phyloP scores from a whole-genome alignment of 257 asterid genomes.

The Primulina tabacum region DNA sequence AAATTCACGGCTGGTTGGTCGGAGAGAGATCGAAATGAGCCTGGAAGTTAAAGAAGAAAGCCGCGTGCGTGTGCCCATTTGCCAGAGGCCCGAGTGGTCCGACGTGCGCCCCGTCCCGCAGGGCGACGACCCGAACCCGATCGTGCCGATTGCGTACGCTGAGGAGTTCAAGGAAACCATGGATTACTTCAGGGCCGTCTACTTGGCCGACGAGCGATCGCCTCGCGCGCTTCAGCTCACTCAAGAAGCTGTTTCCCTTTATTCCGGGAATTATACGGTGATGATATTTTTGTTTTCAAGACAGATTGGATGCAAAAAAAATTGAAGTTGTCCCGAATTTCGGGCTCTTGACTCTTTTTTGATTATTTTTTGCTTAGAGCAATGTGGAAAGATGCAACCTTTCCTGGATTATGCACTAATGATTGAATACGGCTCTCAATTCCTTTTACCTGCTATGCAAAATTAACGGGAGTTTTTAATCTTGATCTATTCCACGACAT shows the following conservation, averaged over 20 bases:
- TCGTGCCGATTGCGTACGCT: conserved; percentile 78
- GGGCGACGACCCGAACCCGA: conserved; percentile 83
- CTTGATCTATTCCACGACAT: too few species aligned
- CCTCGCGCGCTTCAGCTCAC: conserved; percentile 79
- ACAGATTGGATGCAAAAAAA: too few species aligned
- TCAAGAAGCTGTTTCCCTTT: conserved; percentile 58
- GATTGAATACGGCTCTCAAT: neutral
- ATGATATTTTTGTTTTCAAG: neutral
- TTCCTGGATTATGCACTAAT: neutral
- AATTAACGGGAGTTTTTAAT: neutral
- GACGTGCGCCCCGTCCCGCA: conserved; percentile 79
- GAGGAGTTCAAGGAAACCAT: conserved; percentile 78
- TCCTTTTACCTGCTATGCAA: too few species aligned
- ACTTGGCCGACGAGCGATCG: conserved; percentile 80
- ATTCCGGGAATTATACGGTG: conserved; percentile 91
- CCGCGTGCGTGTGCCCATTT: conserved; percentile 38
- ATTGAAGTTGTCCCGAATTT: neutral
- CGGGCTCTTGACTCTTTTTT: neutral
- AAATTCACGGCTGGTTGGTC: too few species aligned
- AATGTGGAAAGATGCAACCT: neutral
- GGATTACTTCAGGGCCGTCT: conserved; percentile 86
- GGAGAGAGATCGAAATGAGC: conserved; percentile 13
- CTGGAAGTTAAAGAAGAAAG: conserved; percentile 15
- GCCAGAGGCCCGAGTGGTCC: conserved; percentile 73
- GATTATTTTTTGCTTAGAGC: too few species aligned